Conservation (phyloP, 257 asterid genomes). For the Verbascum thapsus region DNA sequence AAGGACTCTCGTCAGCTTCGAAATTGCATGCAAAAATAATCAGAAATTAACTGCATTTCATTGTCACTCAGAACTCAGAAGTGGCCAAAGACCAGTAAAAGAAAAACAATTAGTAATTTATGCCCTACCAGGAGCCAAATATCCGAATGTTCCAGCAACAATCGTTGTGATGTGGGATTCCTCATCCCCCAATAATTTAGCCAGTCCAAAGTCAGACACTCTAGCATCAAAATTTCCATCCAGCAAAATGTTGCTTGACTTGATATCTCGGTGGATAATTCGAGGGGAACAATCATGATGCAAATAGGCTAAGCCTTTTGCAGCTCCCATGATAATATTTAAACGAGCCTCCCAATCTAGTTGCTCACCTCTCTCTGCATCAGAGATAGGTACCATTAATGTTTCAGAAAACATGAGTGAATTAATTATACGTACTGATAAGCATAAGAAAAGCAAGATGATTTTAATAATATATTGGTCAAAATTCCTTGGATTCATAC, state of each 20-base stretch:
- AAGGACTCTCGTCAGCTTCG: too few relatives aligned
- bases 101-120: constrained; percentile 17
- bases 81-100: constrained; percentile 11
- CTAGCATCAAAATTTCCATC: constrained; percentile 91
- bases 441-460: too few relatives aligned
- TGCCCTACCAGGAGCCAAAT: constrained; percentile 86
- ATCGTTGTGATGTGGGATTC: constrained; percentile 96
- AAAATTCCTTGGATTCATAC: too few relatives aligned
- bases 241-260: constrained; percentile 90
- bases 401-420: constrained; percentile 15
- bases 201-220: constrained; percentile 94
- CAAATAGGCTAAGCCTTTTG: constrained; percentile 91
- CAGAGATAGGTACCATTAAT: constrained; percentile 25
- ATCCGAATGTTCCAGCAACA: constrained; percentile 97
- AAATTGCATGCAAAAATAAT: too few relatives aligned
- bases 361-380: constrained; percentile 74
- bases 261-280: constrained; percentile 89
- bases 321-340: constrained; percentile 87
- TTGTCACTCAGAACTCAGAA: neutral
- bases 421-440: neutral
- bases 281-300: constrained; percentile 98
- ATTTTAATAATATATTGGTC: too few relatives aligned
- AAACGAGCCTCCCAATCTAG: constrained; percentile 91
- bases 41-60: neutral
- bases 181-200: constrained; percentile 87